Base-by-base conservation (phyloP, 768 basidiomycete genomes). In the Xerocomus spinulosus region DNA sequence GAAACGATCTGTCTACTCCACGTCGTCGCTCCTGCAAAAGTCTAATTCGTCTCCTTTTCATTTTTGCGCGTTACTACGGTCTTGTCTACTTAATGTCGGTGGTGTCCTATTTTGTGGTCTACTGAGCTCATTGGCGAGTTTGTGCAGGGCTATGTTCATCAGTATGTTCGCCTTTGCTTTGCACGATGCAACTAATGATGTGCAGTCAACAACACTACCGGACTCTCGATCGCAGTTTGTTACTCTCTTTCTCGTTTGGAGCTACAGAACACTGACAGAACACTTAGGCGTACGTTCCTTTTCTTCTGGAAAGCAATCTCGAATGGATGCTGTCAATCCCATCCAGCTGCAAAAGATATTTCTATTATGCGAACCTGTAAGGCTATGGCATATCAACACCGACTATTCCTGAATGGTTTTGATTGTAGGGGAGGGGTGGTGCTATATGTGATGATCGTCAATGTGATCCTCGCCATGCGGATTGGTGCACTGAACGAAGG, bases 21-120 rank as follows among this genome's bases (percentile, higher is more conserved):
- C 34, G 4, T 20, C 14, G 2, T 6, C 7, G 12, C 18, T n/a
- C 30, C 25, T 38, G n/a, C 24, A 13, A 50, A 29, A 28, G 13
- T 25, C n/a, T n/a, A n/a, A 10, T 62, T 14, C 46, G 26, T 26
- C 14, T 47, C 3, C 45, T 61, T 26, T 61, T 60, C 39, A 34
- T 63, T 20, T 57, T 61, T 28, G 43, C 58, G 18, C 57, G 61
- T 18, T 61, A 63, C 39, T 61, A 61, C 17, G 60, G 61, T 12
- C 32, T 63, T 25, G n/a, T 63, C 23, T 61, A 48, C 44, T 49
- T 60, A 28, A 44, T 42, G 57, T 61, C 15, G 24, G 52, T 48
- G 36, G 9, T 23, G 8, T 17, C 14, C 14, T 20, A 4, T 5
- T 20, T 20, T 21, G 14, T 20, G 8, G 12, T 34, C 4, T 24